Base-by-base conservation (phyloP, 352 stramenopile genomes). In the Pythium oligandrum region DNA sequence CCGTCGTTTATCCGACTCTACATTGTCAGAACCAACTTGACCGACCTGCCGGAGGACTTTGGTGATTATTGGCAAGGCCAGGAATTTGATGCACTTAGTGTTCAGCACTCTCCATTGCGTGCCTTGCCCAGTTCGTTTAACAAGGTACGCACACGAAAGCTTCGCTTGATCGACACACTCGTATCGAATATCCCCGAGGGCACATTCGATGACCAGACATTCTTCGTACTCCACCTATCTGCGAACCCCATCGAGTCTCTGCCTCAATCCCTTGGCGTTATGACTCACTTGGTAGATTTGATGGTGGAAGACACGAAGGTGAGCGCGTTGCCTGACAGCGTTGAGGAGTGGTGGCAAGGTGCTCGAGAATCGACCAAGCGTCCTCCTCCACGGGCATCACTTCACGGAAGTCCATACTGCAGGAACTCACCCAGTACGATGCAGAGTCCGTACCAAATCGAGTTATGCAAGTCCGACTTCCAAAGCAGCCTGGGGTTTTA, bases 121-220 rank as follows among this genome's bases (percentile, higher is more conserved):
- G 40, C 30, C 12, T 40, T 65, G 6, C 46, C 58, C 10, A 6
- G 31, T 1, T 50, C 26, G 12, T 60, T 65, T 17, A 10, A 5
- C 30, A 38, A 45, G 2, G 9, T 65, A 9, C 26, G 8, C 8
- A 44, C 30, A 1, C 4, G 31, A 1, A 65, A 60, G 33, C n/a
- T 65, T 4, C 45, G 52, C 10, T 36, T 65, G 4, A 51, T 60
- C 34, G 55, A 45, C 37, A 65, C 55, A 17, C 30, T 5, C n/a
- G 4, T 65, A 9, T 4, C 44, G 9, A 40, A 31, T 2, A 44
- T 60, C 5, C 38, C 48, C 4, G 52, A 65, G 4, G 5, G 39
- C 11, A 33, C 52, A 2, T 33, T 65, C 8, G 17, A 37, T 1
- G 32, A n/a, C n/a, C 57, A 48, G 34, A 7, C 6, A 1, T 40